Evolutionary conservation across 495 filamentous ascomycete genomes (phyloP), one percentile per base, ranked within the genome.

Genomic region (Aspergillus sclerotioniger): DNA sequence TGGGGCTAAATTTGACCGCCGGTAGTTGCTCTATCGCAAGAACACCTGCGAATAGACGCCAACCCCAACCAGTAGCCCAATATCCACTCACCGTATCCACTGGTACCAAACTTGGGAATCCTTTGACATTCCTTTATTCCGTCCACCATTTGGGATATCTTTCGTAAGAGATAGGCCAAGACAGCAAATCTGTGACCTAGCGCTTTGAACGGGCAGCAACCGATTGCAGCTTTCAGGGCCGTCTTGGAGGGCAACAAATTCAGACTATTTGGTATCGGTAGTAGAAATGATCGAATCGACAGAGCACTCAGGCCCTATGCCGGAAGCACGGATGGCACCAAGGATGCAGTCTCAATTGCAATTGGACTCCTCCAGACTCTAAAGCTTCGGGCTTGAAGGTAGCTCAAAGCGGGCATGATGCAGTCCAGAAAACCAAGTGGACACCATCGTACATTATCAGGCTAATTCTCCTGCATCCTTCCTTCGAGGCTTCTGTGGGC

Each of bases 401-500:
- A 25, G 21, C 39, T 31, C 37, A 39, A 16, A 41, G 35, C 43
- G 41, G 41, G 44, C 54, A 54, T 25, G 17, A 53, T 62, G 58
- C 63, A 59, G 51, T 59, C 56, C 31, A 16, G 54, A 31, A 35
- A 35, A 21, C 35, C 28, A 31, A 19, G 50, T 32, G 43, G 45
- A 31, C 29, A 51, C 37, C 31, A 57, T 58, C 49, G 52, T 59
- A 53, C 60, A 58, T 66, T 51, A 61, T 63, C 58, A 55, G 48
- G 57, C 56, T 19, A 51, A 56, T 44, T 54, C 48, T 20, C 41
- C 32, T 55, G 8, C 17, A 48, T 37, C 49, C 43, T 57, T 62
- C 50, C 51, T 47, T 64, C 54, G 51, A 53, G 64, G 55, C 56
- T 62, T 67, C 65, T 52, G 60, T 58, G 56, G 62, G 55, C 51